Base-by-base conservation (phyloP, 2,329 filamentous ascomycete species). In the Xylariaceae sp. region DNA sequence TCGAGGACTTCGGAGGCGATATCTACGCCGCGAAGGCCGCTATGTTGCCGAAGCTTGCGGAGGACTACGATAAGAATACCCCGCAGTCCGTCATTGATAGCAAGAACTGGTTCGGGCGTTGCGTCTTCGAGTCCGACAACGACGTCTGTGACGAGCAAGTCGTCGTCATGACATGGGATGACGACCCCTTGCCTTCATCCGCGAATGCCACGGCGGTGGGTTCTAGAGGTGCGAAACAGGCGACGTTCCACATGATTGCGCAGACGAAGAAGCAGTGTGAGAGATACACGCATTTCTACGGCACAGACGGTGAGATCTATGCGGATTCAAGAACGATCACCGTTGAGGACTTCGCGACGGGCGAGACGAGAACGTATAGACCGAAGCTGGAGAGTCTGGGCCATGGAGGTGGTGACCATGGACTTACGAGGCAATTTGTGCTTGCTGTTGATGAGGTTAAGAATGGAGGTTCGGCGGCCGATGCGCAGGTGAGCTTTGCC, bases 61-160 rank as follows among this genome's bases (percentile, higher is more conserved):
- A 84, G 55, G 82, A 85, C 68, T 86, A 86, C 60, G 76, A 80
- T 11, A 70, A 74, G 1, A 70, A 73, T 5, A 83, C 79, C 0
- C 77, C 81, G 3, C 73, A 76, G 56, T 69, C 74, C 1, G 75
- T 78, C n/a, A 71, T 82, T 1, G 77, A 78, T 2, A 75, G 76
- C 4, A 76, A 80, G 8, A 87, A 87, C 64, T 88, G 92, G 91
- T 97, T 92, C 70, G 94, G 94, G 0, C 85, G 93, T n/a, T 99
- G 94, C 71, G 94, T 97, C 1, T 97, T 87, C 75, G 94, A 97
- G 72, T 80, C 87, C 3, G 92, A 96, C 75, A 99, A 97, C 74
- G 87, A 95, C 69, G 94, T 97, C 48, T 90, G 87, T 68, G 94
- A 99, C 72, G 91, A 97, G 69, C 93, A 97, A 73, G 82, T 88